Conservation (phyloP, 2,329 filamentous ascomycete genomes). For the Fonsecaea erecta region DNA sequence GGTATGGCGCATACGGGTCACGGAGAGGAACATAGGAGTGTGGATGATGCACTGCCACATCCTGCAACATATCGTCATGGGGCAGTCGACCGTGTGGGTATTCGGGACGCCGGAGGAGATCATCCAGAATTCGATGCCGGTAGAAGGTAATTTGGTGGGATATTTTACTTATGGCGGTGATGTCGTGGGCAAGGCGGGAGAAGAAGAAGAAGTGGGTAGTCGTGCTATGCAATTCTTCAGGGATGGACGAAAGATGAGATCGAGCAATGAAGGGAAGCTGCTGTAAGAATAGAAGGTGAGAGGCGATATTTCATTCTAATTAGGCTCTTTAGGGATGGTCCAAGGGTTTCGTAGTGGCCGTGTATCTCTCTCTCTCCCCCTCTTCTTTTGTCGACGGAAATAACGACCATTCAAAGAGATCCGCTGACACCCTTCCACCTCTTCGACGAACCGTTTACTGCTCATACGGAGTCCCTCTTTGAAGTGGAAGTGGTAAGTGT, state of each 20-base stretch:
- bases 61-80: conserved; percentile 55
- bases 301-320: too few species aligned
- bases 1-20: conserved; percentile 63
- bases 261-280: too few species aligned
- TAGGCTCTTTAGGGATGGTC: background rate
- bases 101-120: conserved; percentile 53
- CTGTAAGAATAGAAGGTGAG: too few species aligned
- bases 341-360: background rate
- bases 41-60: conserved; percentile 59
- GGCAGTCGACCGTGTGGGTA: conserved; percentile 47
- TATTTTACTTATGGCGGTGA: conserved; percentile 53
- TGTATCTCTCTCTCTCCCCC: background rate
- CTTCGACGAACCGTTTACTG: background rate
- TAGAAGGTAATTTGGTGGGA: conserved; percentile 44
- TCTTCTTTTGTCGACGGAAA: too few species aligned
- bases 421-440: background rate
- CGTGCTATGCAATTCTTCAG: conserved; percentile 7
- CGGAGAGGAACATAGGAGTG: conserved; percentile 48
- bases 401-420: background rate
- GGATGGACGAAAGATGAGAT: too few species aligned
- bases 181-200: conserved; percentile 46
- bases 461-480: background rate
- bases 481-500: background rate
- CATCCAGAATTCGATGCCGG: conserved; percentile 37
- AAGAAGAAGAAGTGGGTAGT: conserved; percentile 10